Percentiles rank a stretch among this genome's conserved stretches.
Conservation (phyloP, 495 filamentous ascomycete genomes). For the Penicillium manginii region DNA sequence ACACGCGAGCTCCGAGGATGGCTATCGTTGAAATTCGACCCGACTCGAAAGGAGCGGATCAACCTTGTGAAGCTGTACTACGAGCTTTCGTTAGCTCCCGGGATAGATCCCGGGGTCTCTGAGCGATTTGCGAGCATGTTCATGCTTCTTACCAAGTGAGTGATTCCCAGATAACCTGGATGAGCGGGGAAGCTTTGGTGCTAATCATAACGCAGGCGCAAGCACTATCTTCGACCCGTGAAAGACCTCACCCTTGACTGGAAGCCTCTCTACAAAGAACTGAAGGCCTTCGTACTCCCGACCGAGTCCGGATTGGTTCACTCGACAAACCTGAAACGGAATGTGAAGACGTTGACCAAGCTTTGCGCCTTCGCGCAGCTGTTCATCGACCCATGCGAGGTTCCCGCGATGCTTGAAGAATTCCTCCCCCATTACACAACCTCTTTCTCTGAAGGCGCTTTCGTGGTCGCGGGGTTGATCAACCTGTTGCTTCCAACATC, state of each 20-base stretch:
- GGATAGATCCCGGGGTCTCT: conserved; percentile 76
- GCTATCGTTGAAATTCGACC: conserved; percentile 96
- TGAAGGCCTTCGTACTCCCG: conserved; percentile 87
- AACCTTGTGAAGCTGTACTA: conserved; percentile 91
- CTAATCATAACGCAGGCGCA: conserved; percentile 67
- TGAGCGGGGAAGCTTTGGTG: conserved; percentile 9
- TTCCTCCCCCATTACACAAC: conserved; percentile 94
- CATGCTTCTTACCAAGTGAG: conserved; percentile 87
- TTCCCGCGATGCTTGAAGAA: conserved; percentile 89
- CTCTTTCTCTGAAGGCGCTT: conserved; percentile 86
- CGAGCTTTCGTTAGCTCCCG: conserved; percentile 88
- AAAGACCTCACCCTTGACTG: conserved; percentile 91
- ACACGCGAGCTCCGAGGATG: conserved; percentile 94
- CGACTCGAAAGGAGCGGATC: conserved; percentile 77
- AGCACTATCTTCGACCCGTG: conserved; percentile 89
- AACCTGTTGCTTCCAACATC: conserved; percentile 87
- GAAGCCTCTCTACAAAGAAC: conserved; percentile 87
- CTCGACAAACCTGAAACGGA: conserved; percentile 66
- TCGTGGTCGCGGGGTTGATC: conserved; percentile 81
- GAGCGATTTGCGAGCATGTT: conserved; percentile 98
- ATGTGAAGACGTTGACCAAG: conserved; percentile 77
- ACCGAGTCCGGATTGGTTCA: conserved; percentile 71
- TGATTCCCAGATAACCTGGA: conserved; percentile 10
- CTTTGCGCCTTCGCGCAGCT: conserved; percentile 86
- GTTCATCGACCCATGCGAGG: conserved; percentile 88